A percentile compares a stretch with the other conserved stretches of the same genome.
These are phyloP conservation scores for Apiospora kogelbergensis DNA, from an alignment of 2,329 filamentous ascomycete species.

Conservation along the genomic window DNA sequence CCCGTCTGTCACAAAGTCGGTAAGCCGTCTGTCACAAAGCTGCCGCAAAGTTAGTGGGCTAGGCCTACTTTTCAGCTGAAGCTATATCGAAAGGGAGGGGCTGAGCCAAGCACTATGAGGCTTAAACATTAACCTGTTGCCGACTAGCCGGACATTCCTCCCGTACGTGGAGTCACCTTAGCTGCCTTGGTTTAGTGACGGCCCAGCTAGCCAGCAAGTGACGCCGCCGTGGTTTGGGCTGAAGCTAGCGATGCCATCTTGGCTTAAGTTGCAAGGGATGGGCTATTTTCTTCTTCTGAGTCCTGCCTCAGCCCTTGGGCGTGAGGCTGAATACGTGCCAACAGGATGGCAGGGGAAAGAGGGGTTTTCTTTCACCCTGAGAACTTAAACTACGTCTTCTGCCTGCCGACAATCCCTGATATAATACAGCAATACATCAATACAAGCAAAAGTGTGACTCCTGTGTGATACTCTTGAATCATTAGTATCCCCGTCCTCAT, in stretches of 20 bases:
- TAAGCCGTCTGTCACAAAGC: background rate
- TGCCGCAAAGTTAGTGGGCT: background rate
- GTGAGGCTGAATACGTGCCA: too few species aligned
- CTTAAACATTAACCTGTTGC: background rate
- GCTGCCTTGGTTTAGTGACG: background rate
- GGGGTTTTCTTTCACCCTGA: too few species aligned
- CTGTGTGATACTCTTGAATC: background rate
- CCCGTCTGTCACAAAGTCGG: background rate
- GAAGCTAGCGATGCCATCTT: background rate
- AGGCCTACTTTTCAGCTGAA: background rate
- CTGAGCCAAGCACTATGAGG: background rate
- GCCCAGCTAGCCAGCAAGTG: background rate
- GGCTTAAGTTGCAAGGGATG: background rate
- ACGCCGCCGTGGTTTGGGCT: background rate
- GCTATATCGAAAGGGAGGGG: background rate
- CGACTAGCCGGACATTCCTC: background rate
- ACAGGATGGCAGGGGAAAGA: too few species aligned
- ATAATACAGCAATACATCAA: background rate
- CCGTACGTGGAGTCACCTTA: background rate
- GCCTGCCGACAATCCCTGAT: too few species aligned
- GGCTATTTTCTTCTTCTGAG: background rate
- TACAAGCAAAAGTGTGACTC: background rate
- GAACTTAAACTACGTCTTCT: too few species aligned
- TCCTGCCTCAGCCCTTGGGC: too few species aligned
- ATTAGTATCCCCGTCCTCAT: background rate